Conservation (phyloP, 306 rosid genomes). For the Medicago ruthenica region DNA sequence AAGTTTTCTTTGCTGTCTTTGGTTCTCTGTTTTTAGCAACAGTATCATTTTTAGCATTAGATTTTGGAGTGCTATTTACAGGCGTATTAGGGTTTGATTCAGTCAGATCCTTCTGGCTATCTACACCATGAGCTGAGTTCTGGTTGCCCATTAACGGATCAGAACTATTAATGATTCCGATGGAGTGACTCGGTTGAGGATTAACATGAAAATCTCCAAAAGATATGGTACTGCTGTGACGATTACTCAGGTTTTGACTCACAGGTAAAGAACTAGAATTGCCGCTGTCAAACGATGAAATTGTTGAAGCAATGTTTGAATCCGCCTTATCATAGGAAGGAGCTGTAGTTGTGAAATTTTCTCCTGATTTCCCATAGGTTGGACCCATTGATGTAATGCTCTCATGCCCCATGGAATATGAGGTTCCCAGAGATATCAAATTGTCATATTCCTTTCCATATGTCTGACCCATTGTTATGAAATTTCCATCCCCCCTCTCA, state of each 20-base stretch:
- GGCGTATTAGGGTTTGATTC: slow-evolving; percentile 53
- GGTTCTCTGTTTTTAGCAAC: slow-evolving; percentile 68
- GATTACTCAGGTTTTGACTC: slow-evolving; percentile 62
- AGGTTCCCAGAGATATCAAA: slow-evolving; percentile 66
- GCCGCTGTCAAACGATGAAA: slow-evolving; percentile 59
- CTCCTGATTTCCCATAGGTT: slow-evolving; percentile 62
- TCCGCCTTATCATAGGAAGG: slow-evolving; percentile 62
- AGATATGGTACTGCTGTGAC: slow-evolving; percentile 66
- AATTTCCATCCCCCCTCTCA: slow-evolving; percentile 70
- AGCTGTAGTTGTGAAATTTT: slow-evolving; percentile 65
- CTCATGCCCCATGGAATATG: slow-evolving; percentile 70
- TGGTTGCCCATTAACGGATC: slow-evolving; percentile 68
- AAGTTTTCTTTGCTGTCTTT: slow-evolving; percentile 71
- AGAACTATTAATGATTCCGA: slow-evolving; percentile 70
- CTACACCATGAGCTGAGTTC: slow-evolving; percentile 58
- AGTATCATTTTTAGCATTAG: slow-evolving; percentile 53
- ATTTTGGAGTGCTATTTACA: slow-evolving; percentile 56
- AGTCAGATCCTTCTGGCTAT: slow-evolving; percentile 59
- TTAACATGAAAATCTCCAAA: slow-evolving; percentile 76
- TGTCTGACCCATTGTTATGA: slow-evolving; percentile 79
- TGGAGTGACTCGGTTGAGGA: slow-evolving; percentile 61
- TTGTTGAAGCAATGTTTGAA: slow-evolving; percentile 45
- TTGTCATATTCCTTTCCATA: slow-evolving; percentile 68
- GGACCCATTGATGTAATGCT: slow-evolving; percentile 67
- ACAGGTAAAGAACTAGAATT: slow-evolving; percentile 58